Evolutionary conservation across 352 stramenopile species (phyloP).

Genomic region (Pythium pyrilobum): DNA sequence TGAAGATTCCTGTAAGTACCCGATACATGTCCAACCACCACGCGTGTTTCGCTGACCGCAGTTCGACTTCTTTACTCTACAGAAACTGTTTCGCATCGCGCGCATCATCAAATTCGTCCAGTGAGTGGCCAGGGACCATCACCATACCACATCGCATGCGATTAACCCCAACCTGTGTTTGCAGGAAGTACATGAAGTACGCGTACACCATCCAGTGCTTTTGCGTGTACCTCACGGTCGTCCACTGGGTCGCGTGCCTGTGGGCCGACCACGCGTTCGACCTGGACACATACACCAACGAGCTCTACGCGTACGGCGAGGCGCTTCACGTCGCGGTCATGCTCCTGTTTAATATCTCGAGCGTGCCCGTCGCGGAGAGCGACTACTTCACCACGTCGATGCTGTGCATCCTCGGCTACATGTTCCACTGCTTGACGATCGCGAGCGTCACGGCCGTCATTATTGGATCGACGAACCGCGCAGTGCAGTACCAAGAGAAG

Average conservation of each 20-base stretch:
- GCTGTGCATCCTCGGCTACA: conserved; percentile 39
- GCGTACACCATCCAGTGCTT: conserved; percentile 53
- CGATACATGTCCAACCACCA: too few species aligned
- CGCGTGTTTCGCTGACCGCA: too few species aligned
- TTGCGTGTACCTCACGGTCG: conserved; percentile 45
- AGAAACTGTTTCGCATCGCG: conserved; percentile 65
- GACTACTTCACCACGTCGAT: conserved; percentile 35
- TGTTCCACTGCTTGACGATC: conserved; percentile 45
- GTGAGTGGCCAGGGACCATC: too few species aligned
- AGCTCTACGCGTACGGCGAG: conserved; percentile 42
- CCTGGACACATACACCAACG: conserved; percentile 20
- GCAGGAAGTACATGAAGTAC: conserved; percentile 61
- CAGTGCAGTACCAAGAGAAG: conserved; percentile 58
- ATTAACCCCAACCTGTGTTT: not conserved
- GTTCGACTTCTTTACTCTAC: not conserved
- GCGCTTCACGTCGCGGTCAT: conserved; percentile 38
- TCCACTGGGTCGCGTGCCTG: conserved; percentile 59
- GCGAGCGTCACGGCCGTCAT: conserved; percentile 47
- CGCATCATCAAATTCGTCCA: conserved; percentile 63
- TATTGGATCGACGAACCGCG: conserved; percentile 40
- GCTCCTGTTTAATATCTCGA: conserved; percentile 48
- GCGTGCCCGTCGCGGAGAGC: conserved; percentile 27
- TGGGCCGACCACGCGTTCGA: conserved; percentile 36
- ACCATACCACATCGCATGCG: too few species aligned
- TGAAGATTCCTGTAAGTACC: conserved; percentile 45